phyloP scores from a whole-genome alignment of 2,329 filamentous ascomycete genomes.

The Claviceps sp. region DNA sequence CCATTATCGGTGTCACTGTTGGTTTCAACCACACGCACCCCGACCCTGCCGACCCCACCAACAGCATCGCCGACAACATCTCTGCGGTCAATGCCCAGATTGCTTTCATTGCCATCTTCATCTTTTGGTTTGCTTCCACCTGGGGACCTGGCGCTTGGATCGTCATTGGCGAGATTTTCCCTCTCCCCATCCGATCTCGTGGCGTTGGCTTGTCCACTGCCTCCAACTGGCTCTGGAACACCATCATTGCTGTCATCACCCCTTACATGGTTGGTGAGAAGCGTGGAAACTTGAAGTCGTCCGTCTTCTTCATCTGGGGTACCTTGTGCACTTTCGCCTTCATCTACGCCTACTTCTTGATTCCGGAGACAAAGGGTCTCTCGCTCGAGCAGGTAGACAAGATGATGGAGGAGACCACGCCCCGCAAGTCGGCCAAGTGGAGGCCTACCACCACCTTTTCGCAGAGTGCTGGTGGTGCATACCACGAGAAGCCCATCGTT shows the following conservation, averaged over 20 bases:
- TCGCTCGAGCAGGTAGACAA: slow-evolving; percentile 70
- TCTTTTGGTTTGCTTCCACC: slow-evolving; percentile 82
- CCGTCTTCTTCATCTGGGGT: slow-evolving; percentile 68
- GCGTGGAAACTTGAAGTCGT: slow-evolving; percentile 51
- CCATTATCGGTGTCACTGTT: slow-evolving; percentile 54
- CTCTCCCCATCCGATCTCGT: slow-evolving; percentile 74
- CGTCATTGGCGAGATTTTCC: slow-evolving; percentile 83
- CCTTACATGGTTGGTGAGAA: slow-evolving; percentile 54
- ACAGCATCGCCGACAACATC: slow-evolving; percentile 36
- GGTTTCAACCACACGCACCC: slow-evolving; percentile 37
- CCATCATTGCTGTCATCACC: slow-evolving; percentile 55
- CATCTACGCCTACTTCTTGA: slow-evolving; percentile 58
- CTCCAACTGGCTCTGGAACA: slow-evolving; percentile 89
- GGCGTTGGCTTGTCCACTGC: slow-evolving; percentile 79
- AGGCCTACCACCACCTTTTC: slow-evolving; percentile 59
- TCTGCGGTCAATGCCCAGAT: slow-evolving; percentile 57
- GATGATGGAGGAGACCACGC: slow-evolving; percentile 80
- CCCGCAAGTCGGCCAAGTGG: slow-evolving; percentile 66
- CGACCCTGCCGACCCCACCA: slow-evolving; percentile 27
- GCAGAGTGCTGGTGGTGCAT: slow-evolving; percentile 20
- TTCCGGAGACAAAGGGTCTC: slow-evolving; percentile 63
- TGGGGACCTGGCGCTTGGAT: slow-evolving; percentile 77
- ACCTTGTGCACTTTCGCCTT: slow-evolving; percentile 46
- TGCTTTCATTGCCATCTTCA: slow-evolving; percentile 81
- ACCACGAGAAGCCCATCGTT: slow-evolving; percentile 17